Percentiles rank a stretch among this genome's conserved stretches.
phyloP scores from a whole-genome alignment of 306 rosid species.

The Cucumis sativus region DNA sequence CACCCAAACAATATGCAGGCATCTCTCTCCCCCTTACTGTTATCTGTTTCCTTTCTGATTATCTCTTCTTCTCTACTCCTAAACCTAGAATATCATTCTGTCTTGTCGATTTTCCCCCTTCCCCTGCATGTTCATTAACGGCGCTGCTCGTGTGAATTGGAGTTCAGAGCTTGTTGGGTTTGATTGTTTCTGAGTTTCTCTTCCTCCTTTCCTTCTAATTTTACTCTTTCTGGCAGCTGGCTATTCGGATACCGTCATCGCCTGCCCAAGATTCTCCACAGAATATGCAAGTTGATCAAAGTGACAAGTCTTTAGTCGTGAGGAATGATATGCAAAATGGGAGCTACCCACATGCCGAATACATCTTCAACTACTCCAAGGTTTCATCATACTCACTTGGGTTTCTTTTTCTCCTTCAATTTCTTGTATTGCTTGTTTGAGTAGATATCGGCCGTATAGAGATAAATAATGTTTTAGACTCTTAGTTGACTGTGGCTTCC shows the following conservation, averaged over 20 bases:
- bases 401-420: neutral
- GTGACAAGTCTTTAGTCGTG: slow-evolving; percentile 15
- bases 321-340: slow-evolving; percentile 27
- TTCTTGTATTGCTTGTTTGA: neutral
- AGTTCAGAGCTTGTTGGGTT: neutral
- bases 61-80: neutral
- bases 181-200: neutral
- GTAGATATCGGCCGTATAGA: neutral
- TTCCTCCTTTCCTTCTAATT: neutral
- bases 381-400: slow-evolving; percentile 16
- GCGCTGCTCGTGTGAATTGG: neutral
- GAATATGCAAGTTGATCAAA: slow-evolving; percentile 37
- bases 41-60: neutral
- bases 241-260: slow-evolving; percentile 11
- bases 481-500: neutral
- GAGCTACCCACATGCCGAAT: slow-evolving; percentile 40
- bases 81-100: neutral
- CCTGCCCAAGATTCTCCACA: slow-evolving; percentile 32
- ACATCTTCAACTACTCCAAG: slow-evolving; percentile 46
- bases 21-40: neutral
- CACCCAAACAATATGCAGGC: slow-evolving; percentile 6
- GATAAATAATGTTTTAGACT: neutral
- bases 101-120: too few relatives aligned
- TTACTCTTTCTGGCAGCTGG: slow-evolving; percentile 2
- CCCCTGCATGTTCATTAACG: too few relatives aligned